Evolutionary conservation across 305 asterid species (phyloP).

Genomic region (Galium porrigens): DNA sequence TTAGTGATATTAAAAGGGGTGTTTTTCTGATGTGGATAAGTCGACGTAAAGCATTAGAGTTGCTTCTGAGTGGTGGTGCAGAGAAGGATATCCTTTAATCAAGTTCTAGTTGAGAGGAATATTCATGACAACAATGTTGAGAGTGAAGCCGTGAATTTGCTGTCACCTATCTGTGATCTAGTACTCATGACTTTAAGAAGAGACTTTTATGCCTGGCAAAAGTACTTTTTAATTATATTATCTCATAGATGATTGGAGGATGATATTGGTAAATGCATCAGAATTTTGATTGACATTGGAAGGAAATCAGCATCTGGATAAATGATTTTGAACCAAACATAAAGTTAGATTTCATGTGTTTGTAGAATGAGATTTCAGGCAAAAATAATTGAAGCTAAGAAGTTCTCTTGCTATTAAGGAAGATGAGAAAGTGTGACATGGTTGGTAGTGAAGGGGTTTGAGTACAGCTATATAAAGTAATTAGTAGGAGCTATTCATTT

Average conservation of each 20-base stretch:
- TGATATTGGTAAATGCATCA: not conserved
- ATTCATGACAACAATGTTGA: not conserved
- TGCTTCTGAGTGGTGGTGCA: not conserved
- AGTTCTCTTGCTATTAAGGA: not conserved
- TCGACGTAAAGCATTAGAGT: not conserved
- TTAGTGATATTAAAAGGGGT: no score
- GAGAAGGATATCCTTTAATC: not conserved
- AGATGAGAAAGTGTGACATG: not conserved
- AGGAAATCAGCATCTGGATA: not conserved
- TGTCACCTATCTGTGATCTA: no score
- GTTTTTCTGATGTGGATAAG: not conserved
- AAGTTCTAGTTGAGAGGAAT: not conserved
- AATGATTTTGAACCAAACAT: not conserved
- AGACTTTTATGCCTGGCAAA: not conserved
- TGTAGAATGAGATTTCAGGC: not conserved
- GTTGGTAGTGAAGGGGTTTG: not conserved
- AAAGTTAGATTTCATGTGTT: not conserved
- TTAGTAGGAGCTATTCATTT: not conserved
- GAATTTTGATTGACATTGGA: not conserved
- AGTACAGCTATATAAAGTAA: not conserved
- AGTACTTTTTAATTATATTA: not conserved
- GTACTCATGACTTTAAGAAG: no score
- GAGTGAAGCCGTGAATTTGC: not conserved
- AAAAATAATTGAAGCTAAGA: not conserved
- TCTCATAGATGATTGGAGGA: not conserved